phyloP scores from a whole-genome alignment of 495 filamentous ascomycete genomes.

The Podospora appendiculata region DNA sequence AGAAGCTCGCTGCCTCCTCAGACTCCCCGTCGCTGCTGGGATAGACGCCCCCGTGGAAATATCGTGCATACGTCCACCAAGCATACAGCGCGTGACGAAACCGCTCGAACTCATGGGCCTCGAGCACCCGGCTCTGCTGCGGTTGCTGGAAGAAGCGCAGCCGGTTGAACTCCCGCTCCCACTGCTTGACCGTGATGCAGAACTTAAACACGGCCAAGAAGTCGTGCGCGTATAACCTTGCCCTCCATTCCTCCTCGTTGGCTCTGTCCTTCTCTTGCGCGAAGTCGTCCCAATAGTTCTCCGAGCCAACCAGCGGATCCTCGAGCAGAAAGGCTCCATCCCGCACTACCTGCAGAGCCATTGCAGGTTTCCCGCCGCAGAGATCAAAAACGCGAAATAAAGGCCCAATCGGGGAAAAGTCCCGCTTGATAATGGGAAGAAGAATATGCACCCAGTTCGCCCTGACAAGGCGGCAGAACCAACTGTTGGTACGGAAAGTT shows the following conservation, averaged over 20 bases:
- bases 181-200: slow-evolving; percentile 52
- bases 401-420: slow-evolving; percentile 55
- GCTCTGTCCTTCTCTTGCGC: background rate
- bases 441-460: slow-evolving; percentile 18
- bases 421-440: slow-evolving; percentile 21
- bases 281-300: background rate
- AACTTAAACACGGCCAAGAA: slow-evolving; percentile 35
- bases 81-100: slow-evolving; percentile 62
- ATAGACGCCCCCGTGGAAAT: slow-evolving; percentile 22
- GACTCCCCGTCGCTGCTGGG: background rate
- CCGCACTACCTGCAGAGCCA: background rate
- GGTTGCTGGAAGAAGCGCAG: slow-evolving; percentile 58
- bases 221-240: slow-evolving; percentile 1
- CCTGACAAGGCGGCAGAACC: slow-evolving; percentile 13
- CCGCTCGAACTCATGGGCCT: slow-evolving; percentile 43
- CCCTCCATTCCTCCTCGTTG: background rate
- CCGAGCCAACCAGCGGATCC: background rate
- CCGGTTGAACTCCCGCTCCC: slow-evolving; percentile 61
- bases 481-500: slow-evolving; percentile 14
- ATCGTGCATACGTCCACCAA: slow-evolving; percentile 50
- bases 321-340: background rate
- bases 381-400: slow-evolving; percentile 21
- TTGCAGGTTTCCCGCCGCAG: background rate
- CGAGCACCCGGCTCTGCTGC: slow-evolving; percentile 55
- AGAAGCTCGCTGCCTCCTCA: background rate